Evolutionary conservation across 2,329 filamentous ascomycete genomes (phyloP).

Genomic region (Monosporascus sp.): DNA sequence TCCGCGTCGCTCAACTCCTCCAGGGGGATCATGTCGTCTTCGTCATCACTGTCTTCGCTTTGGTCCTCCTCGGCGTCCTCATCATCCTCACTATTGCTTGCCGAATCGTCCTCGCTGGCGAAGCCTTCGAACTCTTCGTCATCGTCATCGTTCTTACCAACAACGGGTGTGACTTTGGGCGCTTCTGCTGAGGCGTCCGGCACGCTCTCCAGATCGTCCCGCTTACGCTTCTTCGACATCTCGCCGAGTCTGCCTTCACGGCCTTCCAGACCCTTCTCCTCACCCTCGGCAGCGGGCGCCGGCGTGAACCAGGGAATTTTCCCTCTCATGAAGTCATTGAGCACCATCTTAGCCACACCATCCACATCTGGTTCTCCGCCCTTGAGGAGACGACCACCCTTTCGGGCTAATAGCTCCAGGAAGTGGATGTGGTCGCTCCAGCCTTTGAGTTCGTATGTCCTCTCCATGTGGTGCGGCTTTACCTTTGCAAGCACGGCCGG

Average conservation of each 20-base stretch:
- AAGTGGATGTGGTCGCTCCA: slow-evolving; percentile 77
- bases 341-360: slow-evolving; percentile 90
- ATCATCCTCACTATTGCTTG: slow-evolving; percentile 17
- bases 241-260: slow-evolving; percentile 77
- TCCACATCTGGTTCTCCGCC: slow-evolving; percentile 95
- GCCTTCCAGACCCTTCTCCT: slow-evolving; percentile 56
- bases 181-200: slow-evolving; percentile 26
- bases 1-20: slow-evolving; percentile 28
- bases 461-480: slow-evolving; percentile 81
- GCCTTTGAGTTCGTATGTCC: slow-evolving; percentile 83
- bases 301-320: slow-evolving; percentile 96
- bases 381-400: slow-evolving; percentile 78
- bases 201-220: slow-evolving; percentile 42
- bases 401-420: slow-evolving; percentile 79
- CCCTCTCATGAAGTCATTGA: slow-evolving; percentile 93
- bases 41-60: slow-evolving; percentile 32
- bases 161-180: slow-evolving; percentile 20
- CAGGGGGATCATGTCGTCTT: slow-evolving; percentile 44
- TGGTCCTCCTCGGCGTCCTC: slow-evolving; percentile 28
- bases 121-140: slow-evolving; percentile 45
- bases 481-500: slow-evolving; percentile 73
- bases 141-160: slow-evolving; percentile 27
- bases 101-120: slow-evolving; percentile 35
- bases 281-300: slow-evolving; percentile 56
- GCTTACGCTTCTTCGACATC: slow-evolving; percentile 76